These are phyloP conservation scores for Lachancea nothofagi DNA, from an alignment of 805 yeast genomes.

Conservation along the genomic window DNA sequence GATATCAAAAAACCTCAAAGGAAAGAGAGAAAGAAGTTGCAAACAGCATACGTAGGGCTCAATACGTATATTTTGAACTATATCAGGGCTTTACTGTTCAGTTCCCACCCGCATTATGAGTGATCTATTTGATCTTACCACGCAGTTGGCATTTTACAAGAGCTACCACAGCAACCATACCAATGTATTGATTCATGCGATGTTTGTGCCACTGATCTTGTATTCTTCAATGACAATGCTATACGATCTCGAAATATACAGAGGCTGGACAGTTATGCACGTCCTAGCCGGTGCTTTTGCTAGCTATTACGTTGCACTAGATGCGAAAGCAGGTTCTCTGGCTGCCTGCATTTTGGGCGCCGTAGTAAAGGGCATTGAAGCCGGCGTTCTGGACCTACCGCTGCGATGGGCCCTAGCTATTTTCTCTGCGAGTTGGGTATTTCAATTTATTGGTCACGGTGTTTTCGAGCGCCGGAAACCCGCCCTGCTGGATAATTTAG, in stretches of 20 bases:
- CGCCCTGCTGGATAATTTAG: constrained; percentile 73
- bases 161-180: constrained; percentile 45
- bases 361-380: constrained; percentile 23
- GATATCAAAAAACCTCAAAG: too few relatives aligned
- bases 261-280: constrained; percentile 32
- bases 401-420: constrained; percentile 26
- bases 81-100: too few relatives aligned
- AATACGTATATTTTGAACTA: too few relatives aligned
- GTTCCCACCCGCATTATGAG: too few relatives aligned
- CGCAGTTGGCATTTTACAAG: constrained; percentile 55
- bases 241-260: constrained; percentile 15
- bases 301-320: constrained; percentile 54
- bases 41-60: too few relatives aligned
- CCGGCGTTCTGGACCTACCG: constrained; percentile 15
- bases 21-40: too few relatives aligned
- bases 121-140: constrained; percentile 19
- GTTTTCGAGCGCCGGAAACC: constrained; percentile 78
- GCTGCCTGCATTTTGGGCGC: constrained; percentile 38
- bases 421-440: constrained; percentile 63
- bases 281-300: constrained; percentile 44
- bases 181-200: constrained; percentile 71
- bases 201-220: constrained; percentile 76
- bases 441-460: constrained; percentile 86
- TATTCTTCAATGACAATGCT: constrained; percentile 37
- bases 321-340: constrained; percentile 44